Evolutionary conservation across 805 yeast genomes (phyloP), one percentile per base, ranked within the genome.

Genomic region (Pichia californica): DNA sequence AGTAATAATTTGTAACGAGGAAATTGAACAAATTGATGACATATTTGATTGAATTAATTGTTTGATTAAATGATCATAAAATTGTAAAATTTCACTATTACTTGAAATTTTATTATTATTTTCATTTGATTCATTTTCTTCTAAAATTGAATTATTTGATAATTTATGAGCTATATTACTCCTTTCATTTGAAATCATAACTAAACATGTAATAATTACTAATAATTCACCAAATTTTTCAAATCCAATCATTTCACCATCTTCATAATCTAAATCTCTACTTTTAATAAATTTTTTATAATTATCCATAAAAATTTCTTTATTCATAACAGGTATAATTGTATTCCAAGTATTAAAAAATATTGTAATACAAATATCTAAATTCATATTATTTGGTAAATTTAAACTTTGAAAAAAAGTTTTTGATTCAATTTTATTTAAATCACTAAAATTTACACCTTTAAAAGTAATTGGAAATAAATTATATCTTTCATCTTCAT

Each of bases 291-390:
- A 69, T 23, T 61, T 64, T 23, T 68, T 53, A 57, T 84, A 87
- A 49, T 77, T 76, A 19, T 67, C 65, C 56, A 82, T 67, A 54
- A 88, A 88, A n/a, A 77, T 71, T 34, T 75, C 75, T 49, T 78
- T 77, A 58, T 85, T 86, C 41, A 88, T 56, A 14, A 86, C 69
- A 0, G 95, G 94, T 19, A 81, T 67, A 5, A 77, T 62, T 21
- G 74, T 70, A 25, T 84, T 81, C 95, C 96, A 88, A 45, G 83
- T 81, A 48, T 77, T 79, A 62, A 87, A 88, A 57, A 75, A 88
- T 3, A 77, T 58, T 0, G 83, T 72, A 16, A 84, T 72, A 26
- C 85, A 69, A 21, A 79, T 78, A 59, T 88, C 95, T 44, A 86
- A 59, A 45, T 78, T 77, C 20, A 77, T 58, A 43, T 81, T 71